phyloP scores from a whole-genome alignment of 495 filamentous ascomycete genomes.

The Penicillium argentinense region DNA sequence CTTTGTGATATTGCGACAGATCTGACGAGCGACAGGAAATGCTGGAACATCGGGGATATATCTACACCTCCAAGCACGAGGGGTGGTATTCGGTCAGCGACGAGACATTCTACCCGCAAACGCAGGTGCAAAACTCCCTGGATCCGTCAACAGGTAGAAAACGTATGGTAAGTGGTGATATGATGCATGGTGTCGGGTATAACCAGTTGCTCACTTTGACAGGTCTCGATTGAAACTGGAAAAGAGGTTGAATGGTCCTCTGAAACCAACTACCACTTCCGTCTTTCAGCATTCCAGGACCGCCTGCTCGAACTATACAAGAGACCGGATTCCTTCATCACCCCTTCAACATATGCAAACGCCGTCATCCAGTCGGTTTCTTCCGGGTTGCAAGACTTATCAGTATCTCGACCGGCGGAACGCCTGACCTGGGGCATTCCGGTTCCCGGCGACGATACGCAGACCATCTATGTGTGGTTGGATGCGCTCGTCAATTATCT shows the following conservation, averaged over 20 bases:
- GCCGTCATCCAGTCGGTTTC: conserved; percentile 68
- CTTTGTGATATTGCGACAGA: background rate
- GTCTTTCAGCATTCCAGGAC: conserved; percentile 75
- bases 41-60: conserved; percentile 70
- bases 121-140: conserved; percentile 66
- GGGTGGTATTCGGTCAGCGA: conserved; percentile 98
- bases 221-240: conserved; percentile 79
- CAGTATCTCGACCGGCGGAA: conserved; percentile 77
- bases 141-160: conserved; percentile 80
- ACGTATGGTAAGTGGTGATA: conserved; percentile 61
- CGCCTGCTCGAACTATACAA: conserved; percentile 75
- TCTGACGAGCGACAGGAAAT: conserved; percentile 47
- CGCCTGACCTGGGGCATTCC: conserved; percentile 87
- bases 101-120: conserved; percentile 89
- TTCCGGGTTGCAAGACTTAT: conserved; percentile 77
- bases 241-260: conserved; percentile 92
- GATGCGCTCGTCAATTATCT: conserved; percentile 94
- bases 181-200: background rate
- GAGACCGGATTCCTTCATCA: conserved; percentile 67
- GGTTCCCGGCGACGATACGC: conserved; percentile 77
- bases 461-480: conserved; percentile 98
- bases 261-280: conserved; percentile 95
- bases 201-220: conserved; percentile 13
- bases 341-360: conserved; percentile 63
- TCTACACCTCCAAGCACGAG: conserved; percentile 83